Evolutionary conservation across 805 yeast species (phyloP), one percentile per base, ranked within the genome.

Genomic region (Candida sanyiensis): DNA sequence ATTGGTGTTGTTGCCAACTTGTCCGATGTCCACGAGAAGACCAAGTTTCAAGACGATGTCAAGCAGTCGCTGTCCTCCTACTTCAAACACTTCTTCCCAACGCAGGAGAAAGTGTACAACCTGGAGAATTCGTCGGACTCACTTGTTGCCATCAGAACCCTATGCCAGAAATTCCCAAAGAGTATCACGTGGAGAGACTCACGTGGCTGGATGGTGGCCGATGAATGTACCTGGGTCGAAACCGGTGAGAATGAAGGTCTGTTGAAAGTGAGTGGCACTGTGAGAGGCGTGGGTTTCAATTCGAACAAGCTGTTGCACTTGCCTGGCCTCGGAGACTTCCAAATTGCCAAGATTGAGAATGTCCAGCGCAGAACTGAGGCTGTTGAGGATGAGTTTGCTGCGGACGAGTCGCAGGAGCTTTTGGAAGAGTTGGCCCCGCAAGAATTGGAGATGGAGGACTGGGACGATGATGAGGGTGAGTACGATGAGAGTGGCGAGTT

Each of bases 291-390:
- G 33, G 95, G 95, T 0, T 80, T 93, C 61, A 75, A 78, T 48
- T 75, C 83, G 3, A 77, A 89, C 57, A 72, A 88, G 51, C 62
- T 86, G 39, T 75, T 94, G 27, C 96, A 90, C 56, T 65, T 94
- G 23, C 95, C 95, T 4, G 96, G 89, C 1, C 69, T 72, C 44
- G 99, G 98, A 13, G 97, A 93, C 59, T 88, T 77, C 64, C 87
- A 82, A 59, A 60, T 93, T 17, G 79, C 73, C 34, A 70, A 64
- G 35, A 75, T 93, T 39, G 88, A 82, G 51, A 76, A 66, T 48
- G 30, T 76, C 3, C 47, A 50, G 2, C 61, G 66, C 23, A 40
- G 51, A 11, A 60, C 53, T 11, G 45, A 45, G 4, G 55, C 44
- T 45, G 16, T 39, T 31, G 43, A 35, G 22, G 13, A 21, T 35